Percentiles rank a stretch among this genome's conserved stretches.
Evolutionary conservation across 164 flowering plant genomes (phyloP).

Genomic region (Vitis riparia): DNA sequence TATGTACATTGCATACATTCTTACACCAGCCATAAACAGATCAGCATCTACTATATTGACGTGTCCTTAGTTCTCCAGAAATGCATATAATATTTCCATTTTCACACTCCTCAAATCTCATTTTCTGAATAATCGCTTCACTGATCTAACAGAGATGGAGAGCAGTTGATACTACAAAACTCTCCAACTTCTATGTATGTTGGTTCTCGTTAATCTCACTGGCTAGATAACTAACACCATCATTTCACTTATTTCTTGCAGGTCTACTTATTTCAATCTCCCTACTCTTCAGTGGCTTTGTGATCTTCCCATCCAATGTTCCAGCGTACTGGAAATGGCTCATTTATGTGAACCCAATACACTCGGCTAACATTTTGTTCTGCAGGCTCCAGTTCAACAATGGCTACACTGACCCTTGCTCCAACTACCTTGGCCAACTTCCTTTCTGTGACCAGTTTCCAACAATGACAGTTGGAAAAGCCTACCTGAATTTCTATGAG

Average conservation of each 20-base stretch:
- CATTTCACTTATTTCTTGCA: constrained; percentile 7
- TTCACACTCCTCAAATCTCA: too few species aligned
- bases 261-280: constrained; percentile 28
- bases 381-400: constrained; percentile 24
- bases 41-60: too few species aligned
- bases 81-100: too few species aligned
- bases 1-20: too few species aligned
- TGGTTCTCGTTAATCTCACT: too few species aligned
- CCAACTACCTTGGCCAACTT: constrained; percentile 18
- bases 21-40: too few species aligned
- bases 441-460: constrained; percentile 29
- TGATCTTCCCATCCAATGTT: constrained; percentile 28
- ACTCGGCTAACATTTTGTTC: constrained; percentile 28
- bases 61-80: too few species aligned
- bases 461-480: constrained; percentile 26
- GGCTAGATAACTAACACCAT: too few species aligned
- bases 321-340: constrained; percentile 38
- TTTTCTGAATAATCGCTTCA: too few species aligned
- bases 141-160: too few species aligned
- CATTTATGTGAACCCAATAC: constrained; percentile 23
- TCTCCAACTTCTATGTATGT: too few species aligned
- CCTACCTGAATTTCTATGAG: constrained; percentile 25
- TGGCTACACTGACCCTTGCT: constrained; percentile 25
- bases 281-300: constrained; percentile 38
- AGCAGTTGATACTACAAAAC: too few species aligned